Evolutionary conservation across 1,139 yeast species (phyloP).

Genomic region (Kurtzmaniella quercitrusa): DNA sequence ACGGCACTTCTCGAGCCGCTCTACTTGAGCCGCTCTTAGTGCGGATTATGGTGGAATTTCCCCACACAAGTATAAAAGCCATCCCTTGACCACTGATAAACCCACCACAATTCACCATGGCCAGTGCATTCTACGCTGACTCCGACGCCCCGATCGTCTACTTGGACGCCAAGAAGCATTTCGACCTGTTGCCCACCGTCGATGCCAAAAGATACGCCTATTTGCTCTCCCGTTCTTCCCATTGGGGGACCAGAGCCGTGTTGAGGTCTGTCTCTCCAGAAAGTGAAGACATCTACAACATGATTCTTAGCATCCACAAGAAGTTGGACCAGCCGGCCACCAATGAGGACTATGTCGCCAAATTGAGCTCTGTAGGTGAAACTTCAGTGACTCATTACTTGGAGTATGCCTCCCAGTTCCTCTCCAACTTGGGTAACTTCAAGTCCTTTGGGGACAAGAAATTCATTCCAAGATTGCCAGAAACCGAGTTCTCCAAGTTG

Average conservation of each 20-base stretch:
- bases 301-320: conserved; percentile 55
- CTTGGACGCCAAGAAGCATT: conserved; percentile 42
- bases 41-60: too few species aligned
- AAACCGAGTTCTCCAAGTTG: conserved; percentile 45
- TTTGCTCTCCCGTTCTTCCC: conserved; percentile 75
- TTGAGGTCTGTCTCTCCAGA: conserved; percentile 83
- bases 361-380: conserved; percentile 22
- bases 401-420: conserved; percentile 77
- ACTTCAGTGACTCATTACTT: conserved; percentile 46
- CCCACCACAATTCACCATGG: too few species aligned
- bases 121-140: conserved; percentile 23
- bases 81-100: too few species aligned
- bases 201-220: conserved; percentile 65
- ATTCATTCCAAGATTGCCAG: conserved; percentile 62
- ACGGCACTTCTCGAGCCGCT: too few species aligned
- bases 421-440: conserved; percentile 79
- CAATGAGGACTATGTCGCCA: conserved; percentile 38
- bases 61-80: background rate
- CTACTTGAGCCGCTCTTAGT: too few species aligned
- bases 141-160: conserved; percentile 41
- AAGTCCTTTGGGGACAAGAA: conserved; percentile 88
- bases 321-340: conserved; percentile 43
- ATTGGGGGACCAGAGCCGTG: conserved; percentile 75
- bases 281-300: conserved; percentile 68
- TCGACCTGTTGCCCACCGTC: conserved; percentile 32